phyloP scores from a whole-genome alignment of 345 rosid species.

The Fremontodendron californicum region DNA sequence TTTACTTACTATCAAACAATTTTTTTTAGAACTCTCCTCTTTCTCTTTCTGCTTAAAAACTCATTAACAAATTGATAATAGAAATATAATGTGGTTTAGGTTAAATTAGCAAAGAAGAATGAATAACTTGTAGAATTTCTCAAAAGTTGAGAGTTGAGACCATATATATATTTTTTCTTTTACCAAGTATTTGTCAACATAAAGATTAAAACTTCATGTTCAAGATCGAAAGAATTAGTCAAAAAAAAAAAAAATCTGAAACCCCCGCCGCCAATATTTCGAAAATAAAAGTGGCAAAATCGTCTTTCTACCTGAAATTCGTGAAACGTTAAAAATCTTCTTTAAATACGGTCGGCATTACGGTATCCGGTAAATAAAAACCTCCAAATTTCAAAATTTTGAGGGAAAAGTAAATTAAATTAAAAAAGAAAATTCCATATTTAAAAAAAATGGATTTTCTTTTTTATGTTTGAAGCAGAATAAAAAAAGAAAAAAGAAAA shows the following conservation, averaged over 20 bases:
- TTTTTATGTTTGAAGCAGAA: conserved; percentile 30
- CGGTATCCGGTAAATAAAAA: conserved; percentile 11
- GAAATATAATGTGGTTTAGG: neutral
- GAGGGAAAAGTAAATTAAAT: conserved; percentile 19
- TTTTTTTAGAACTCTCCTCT: too few relatives aligned
- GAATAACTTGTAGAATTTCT: neutral
- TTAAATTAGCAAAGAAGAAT: neutral
- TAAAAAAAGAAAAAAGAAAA: neutral
- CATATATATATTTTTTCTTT: neutral
- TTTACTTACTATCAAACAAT: too few relatives aligned
- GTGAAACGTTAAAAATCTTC: neutral
- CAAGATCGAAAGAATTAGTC: neutral
- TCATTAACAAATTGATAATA: too few relatives aligned
- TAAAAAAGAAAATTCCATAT: neutral
- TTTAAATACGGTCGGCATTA: conserved; percentile 37
- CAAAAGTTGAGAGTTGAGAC: neutral
- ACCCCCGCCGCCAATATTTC: neutral
- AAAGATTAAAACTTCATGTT: neutral
- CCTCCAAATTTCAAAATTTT: conserved; percentile 38
- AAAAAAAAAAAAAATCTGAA: neutral
- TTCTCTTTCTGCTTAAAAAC: too few relatives aligned
- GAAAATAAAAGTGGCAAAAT: conserved; percentile 15
- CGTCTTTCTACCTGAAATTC: conserved; percentile 28
- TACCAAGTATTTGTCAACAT: neutral
- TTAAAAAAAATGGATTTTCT: neutral